Evolutionary conservation across 441 rosid species (phyloP).

Genomic region (Bruguiera hainesii): DNA sequence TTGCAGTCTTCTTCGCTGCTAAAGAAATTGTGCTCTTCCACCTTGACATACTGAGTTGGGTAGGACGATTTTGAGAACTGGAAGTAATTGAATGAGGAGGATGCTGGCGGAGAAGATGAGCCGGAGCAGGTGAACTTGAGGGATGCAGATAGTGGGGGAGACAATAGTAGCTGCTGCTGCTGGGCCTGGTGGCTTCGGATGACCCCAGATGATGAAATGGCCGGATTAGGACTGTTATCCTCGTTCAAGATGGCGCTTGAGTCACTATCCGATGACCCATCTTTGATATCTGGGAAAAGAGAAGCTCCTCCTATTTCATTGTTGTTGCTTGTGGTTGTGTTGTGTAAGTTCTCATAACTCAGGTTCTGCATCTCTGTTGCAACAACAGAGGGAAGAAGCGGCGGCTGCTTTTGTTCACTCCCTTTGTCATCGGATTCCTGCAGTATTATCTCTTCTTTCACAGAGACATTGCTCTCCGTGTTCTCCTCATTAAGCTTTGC

Average conservation of each 20-base stretch:
- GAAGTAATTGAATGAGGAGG: conserved; percentile 26
- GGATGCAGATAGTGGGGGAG: conserved; percentile 26
- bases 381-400: conserved; percentile 18
- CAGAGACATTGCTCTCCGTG: conserved; percentile 46
- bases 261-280: conserved; percentile 77
- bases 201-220: conserved; percentile 43
- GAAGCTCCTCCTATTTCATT: conserved; percentile 24
- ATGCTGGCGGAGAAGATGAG: conserved; percentile 20
- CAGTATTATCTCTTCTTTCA: conserved; percentile 43
- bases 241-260: conserved; percentile 80
- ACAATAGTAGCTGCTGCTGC: conserved; percentile 19
- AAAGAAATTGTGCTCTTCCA: conserved; percentile 79
- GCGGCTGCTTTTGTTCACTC: conserved; percentile 23
- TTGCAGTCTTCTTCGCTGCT: conserved; percentile 77
- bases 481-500: conserved; percentile 59
- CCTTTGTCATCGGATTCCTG: conserved; percentile 32
- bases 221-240: conserved; percentile 47
- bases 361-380: conserved; percentile 32
- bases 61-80: conserved; percentile 32
- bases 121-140: conserved; percentile 14
- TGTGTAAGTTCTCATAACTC: conserved; percentile 37
- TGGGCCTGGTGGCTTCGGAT: conserved; percentile 26
- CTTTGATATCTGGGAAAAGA: conserved; percentile 55
- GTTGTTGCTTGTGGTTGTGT: conserved; percentile 1
- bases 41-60: conserved; percentile 59